Base-by-base conservation (phyloP, 2,329 filamentous ascomycete genomes). In the Aureobasidium subglaciale region DNA sequence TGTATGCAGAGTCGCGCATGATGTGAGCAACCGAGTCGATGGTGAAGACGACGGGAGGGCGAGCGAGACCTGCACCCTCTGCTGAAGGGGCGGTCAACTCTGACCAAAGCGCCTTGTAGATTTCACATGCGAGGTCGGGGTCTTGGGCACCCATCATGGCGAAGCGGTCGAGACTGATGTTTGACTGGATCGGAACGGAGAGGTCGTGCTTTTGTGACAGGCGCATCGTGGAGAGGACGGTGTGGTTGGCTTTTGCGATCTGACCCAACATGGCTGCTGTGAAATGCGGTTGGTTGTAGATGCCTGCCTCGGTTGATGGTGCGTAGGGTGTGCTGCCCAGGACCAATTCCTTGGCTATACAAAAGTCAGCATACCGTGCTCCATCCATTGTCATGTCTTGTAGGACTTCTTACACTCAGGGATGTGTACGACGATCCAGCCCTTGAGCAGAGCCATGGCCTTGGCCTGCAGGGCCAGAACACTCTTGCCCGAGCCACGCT, bases 341-440 rank as follows among this genome's bases (percentile, higher is more conserved):
- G 60, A 86, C 85, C 45, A 96, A 76, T 56, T 96, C 91, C 66
- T 91, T 56, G 54, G 54, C 42, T 56, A 22, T 38, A 13, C 7
- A n/a, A 24, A 1, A 52, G 64, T 63, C 55, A 69, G 65, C 43
- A 49, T 48, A 13, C 3, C 8, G 45, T 22, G 9, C 25, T n/a
- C 27, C 10, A 5, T 22, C 27, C 4, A 6, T 16, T 15, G 2
- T 32, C 5, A 11, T 16, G 9, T n/a, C n/a, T n/a, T n/a, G n/a
- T n/a, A n/a, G n/a, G n/a, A n/a, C n/a, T n/a, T n/a, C 18, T 30
- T 15, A 95, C 91, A 87, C 74, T 99, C 90, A 34, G 93, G 91
- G 50, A 97, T 79, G 66, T 88, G 86, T 57, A 99, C 79, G 43
- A 97, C 90, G 41, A 96, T 78, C 90, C 91, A 97, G 25, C 87